These are phyloP conservation scores for Pichia sp. DNA, from an alignment of 1,139 yeast genomes.

Conservation along the genomic window DNA sequence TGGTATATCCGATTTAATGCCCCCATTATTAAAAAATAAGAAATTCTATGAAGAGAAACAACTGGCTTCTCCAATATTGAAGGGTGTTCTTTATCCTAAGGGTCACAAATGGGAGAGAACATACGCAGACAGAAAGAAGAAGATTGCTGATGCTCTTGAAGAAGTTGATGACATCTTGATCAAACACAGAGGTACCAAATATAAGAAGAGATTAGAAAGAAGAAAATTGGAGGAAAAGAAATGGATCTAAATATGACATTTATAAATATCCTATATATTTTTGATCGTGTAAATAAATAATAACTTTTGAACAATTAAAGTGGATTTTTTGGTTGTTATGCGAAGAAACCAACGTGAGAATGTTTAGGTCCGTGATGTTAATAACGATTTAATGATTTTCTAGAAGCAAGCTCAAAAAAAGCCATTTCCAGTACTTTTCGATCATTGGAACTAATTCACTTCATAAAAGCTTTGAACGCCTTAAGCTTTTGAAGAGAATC, in stretches of 20 bases:
- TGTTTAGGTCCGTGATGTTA: no score
- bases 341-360: no score
- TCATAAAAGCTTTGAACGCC: no score
- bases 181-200: conserved; percentile 54
- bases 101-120: conserved; percentile 75
- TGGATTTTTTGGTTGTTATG: background rate
- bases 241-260: conserved; percentile 31
- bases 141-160: conserved; percentile 58
- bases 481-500: no score
- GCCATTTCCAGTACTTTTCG: no score
- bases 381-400: no score
- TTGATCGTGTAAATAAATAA: background rate
- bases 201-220: conserved; percentile 47
- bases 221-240: conserved; percentile 39
- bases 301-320: background rate
- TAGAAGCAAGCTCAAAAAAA: no score
- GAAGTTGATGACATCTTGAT: conserved; percentile 67
- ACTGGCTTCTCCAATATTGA: conserved; percentile 59
- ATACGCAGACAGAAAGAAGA: conserved; percentile 50
- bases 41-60: conserved; percentile 77
- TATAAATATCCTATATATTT: no score
- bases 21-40: conserved; percentile 58
- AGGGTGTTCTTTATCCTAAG: conserved; percentile 73
- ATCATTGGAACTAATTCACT: no score
- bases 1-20: conserved; percentile 75